phyloP scores from a whole-genome alignment of 2,329 filamentous ascomycete species.

The Fonsecaea nubica region DNA sequence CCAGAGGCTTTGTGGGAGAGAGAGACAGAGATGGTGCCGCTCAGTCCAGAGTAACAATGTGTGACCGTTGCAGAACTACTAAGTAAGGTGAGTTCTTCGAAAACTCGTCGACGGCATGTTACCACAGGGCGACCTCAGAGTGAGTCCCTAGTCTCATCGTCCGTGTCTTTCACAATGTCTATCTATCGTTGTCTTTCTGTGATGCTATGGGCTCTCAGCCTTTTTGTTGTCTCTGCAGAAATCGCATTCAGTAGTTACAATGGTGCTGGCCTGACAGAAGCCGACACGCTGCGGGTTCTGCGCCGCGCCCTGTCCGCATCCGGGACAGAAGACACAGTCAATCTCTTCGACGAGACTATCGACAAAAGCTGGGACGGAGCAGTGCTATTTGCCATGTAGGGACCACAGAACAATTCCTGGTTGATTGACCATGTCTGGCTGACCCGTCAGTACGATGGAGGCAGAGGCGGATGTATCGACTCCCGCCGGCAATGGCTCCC shows the following conservation, averaged over 20 bases:
- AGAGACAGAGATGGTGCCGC: not conserved
- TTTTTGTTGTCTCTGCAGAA: not conserved
- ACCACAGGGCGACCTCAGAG: not conserved
- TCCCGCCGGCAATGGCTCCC: not conserved
- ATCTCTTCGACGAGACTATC: constrained; percentile 3
- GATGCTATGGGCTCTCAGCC: not conserved
- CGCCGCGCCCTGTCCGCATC: not conserved
- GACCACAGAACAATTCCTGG: not conserved
- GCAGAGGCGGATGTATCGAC: not conserved
- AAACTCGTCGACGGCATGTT: not conserved
- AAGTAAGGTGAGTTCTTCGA: not conserved
- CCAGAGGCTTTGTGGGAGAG: not conserved
- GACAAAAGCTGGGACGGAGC: not conserved
- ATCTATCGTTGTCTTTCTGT: not conserved
- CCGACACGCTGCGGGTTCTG: not conserved
- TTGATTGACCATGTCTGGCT: not conserved
- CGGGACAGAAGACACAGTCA: not conserved
- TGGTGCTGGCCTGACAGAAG: not conserved
- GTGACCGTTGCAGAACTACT: not conserved
- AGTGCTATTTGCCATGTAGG: constrained; percentile 2
- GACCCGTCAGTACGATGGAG: not conserved
- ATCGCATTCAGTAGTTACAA: not conserved
- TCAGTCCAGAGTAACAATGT: not conserved
- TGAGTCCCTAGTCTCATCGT: not conserved
- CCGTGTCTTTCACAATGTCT: not conserved